phyloP scores from a whole-genome alignment of 163 green algal genomes.

The Volvox carteri region DNA sequence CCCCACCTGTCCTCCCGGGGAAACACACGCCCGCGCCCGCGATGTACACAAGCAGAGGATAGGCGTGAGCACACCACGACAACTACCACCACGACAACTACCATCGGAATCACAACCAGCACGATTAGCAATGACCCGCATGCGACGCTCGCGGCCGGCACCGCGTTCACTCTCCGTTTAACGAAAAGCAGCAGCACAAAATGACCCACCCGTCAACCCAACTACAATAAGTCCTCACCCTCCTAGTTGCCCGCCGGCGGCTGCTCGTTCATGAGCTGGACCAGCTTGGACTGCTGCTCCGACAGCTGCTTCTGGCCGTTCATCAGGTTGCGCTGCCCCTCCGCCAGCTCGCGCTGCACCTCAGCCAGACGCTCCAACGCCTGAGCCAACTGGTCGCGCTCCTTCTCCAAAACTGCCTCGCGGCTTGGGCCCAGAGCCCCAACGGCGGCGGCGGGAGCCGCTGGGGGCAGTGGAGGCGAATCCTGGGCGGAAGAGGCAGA shows the following conservation, averaged over 20 bases:
- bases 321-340: conserved; percentile 83
- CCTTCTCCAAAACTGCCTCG: conserved; percentile 68
- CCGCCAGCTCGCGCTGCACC: conserved; percentile 81
- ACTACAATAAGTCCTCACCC: too few relatives aligned
- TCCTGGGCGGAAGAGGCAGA: too few relatives aligned
- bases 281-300: conserved; percentile 79
- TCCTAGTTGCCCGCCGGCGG: conserved; percentile 6
- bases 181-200: too few relatives aligned
- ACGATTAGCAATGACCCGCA: too few relatives aligned
- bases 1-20: too few relatives aligned
- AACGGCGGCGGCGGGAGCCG: neutral
- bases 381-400: conserved; percentile 77
- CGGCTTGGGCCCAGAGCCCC: neutral
- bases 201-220: neutral
- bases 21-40: too few relatives aligned
- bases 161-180: too few relatives aligned
- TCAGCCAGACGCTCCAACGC: conserved; percentile 80
- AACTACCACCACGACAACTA: too few relatives aligned
- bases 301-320: conserved; percentile 79
- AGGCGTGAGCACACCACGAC: too few relatives aligned
- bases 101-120: too few relatives aligned
- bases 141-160: too few relatives aligned
- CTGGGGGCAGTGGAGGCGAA: neutral
- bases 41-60: too few relatives aligned
- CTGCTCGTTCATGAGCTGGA: conserved; percentile 64